Evolutionary conservation across 495 filamentous ascomycete species (phyloP).

Genomic region (Penicillium parvum): DNA sequence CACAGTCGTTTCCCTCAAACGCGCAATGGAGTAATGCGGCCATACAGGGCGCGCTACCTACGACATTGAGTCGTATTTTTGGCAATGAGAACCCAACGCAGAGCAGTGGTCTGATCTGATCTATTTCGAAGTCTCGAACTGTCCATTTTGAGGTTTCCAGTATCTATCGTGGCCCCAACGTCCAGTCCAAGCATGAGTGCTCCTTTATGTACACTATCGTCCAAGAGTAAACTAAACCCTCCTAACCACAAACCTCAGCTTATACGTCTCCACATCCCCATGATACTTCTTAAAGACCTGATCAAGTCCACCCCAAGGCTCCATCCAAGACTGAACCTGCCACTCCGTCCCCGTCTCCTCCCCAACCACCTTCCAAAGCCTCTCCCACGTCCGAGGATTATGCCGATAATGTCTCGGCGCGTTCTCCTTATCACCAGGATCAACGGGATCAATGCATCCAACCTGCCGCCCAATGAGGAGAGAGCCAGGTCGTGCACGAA

Average conservation of each 20-base stretch:
- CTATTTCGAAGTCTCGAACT: background rate
- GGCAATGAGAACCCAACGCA: conserved; percentile 12
- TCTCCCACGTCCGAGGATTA: conserved; percentile 38
- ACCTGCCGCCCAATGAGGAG: conserved; percentile 48
- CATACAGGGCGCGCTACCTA: conserved; percentile 12
- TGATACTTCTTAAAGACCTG: conserved; percentile 9
- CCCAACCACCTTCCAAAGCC: conserved; percentile 50
- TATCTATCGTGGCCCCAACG: too few relatives aligned
- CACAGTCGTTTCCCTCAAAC: conserved; percentile 6
- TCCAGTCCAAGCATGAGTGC: too few relatives aligned
- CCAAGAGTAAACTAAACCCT: conserved; percentile 12
- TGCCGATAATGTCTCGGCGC: conserved; percentile 36
- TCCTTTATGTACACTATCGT: background rate
- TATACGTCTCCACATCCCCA: conserved; percentile 13
- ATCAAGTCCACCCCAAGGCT: conserved; percentile 14
- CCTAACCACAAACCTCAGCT: conserved; percentile 17
- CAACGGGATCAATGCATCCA: conserved; percentile 28
- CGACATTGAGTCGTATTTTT: conserved; percentile 23
- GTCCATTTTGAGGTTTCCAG: too few relatives aligned
- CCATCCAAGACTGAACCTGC: conserved; percentile 32
- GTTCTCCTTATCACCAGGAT: conserved; percentile 21
- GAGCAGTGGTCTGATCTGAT: conserved; percentile 3
- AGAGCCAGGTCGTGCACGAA: conserved; percentile 38
- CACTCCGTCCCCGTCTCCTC: conserved; percentile 41
- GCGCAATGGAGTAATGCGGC: conserved; percentile 11